Conservation (phyloP, 2,329 filamentous ascomycete genomes). For the Ophiocordyceps camponoti-floridani region DNA sequence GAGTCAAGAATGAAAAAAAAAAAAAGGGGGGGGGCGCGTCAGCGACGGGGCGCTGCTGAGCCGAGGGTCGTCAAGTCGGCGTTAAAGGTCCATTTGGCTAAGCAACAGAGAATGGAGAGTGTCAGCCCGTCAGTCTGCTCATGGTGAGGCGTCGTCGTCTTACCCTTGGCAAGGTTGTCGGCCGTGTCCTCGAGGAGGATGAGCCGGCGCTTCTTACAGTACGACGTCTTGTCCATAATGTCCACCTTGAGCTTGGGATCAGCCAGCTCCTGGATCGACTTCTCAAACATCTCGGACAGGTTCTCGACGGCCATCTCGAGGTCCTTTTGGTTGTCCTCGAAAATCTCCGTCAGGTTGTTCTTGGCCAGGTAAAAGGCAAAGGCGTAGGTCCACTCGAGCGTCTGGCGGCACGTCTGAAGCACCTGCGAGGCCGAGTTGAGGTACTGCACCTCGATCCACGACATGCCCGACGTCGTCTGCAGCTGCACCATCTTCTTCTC, state of each 20-base stretch:
- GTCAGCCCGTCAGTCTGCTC: neutral
- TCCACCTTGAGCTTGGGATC: constrained; percentile 87
- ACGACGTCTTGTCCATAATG: constrained; percentile 96
- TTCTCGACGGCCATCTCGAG: constrained; percentile 94
- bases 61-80: constrained; percentile 1
- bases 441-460: constrained; percentile 98
- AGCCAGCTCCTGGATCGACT: constrained; percentile 72
- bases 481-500: constrained; percentile 98
- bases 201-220: constrained; percentile 82
- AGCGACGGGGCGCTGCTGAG: constrained; percentile 1
- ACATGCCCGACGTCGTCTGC: constrained; percentile 85
- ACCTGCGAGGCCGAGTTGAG: constrained; percentile 84
- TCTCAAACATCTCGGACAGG: constrained; percentile 98
- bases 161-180: constrained; percentile 77
- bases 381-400: constrained; percentile 96
- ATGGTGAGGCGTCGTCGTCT: neutral
- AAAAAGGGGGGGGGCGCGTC: too few relatives aligned
- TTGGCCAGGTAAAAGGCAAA: constrained; percentile 95
- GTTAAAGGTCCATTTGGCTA: constrained; percentile 27
- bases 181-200: constrained; percentile 87
- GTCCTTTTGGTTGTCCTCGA: constrained; percentile 97
- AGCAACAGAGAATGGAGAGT: neutral
- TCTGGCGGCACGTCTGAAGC: constrained; percentile 92
- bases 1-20: neutral
- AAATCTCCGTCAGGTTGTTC: constrained; percentile 93